Conservation (phyloP, 805 yeast species). For the Candida nonsorbophila region DNA sequence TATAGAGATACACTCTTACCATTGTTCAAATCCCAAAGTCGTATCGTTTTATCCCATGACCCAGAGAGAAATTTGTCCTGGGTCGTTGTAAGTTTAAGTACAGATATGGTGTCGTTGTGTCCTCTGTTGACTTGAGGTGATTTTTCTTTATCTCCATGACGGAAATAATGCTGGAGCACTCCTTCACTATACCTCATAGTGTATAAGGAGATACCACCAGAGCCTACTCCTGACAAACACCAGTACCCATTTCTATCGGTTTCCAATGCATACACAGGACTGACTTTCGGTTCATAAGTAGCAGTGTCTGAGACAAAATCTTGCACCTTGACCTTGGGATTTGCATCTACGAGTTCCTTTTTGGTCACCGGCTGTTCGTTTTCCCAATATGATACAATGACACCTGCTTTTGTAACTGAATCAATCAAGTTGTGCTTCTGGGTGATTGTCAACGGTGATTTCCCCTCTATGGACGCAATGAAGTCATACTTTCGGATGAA, state of each 20-base stretch:
- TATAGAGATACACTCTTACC: slow-evolving; percentile 52
- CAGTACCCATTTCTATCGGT: slow-evolving; percentile 80
- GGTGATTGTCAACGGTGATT: slow-evolving; percentile 79
- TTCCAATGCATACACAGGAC: slow-evolving; percentile 86
- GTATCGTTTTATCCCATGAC: slow-evolving; percentile 80
- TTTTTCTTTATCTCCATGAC: slow-evolving; percentile 27
- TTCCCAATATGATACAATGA: slow-evolving; percentile 85
- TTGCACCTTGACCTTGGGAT: slow-evolving; percentile 31
- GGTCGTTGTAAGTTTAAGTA: slow-evolving; percentile 52
- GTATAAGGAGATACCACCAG: slow-evolving; percentile 85
- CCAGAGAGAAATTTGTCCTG: slow-evolving; percentile 74
- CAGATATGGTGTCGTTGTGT: slow-evolving; percentile 77
- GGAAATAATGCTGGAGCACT: slow-evolving; percentile 66
- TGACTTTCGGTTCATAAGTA: slow-evolving; percentile 53
- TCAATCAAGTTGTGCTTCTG: slow-evolving; percentile 89
- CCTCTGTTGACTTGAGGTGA: slow-evolving; percentile 14
- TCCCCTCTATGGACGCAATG: slow-evolving; percentile 79
- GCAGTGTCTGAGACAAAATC: slow-evolving; percentile 34
- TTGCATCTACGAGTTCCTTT: slow-evolving; percentile 25
- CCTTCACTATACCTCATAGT: slow-evolving; percentile 84
- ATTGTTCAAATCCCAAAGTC: slow-evolving; percentile 81
- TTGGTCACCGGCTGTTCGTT: slow-evolving; percentile 79
- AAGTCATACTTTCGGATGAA: slow-evolving; percentile 87
- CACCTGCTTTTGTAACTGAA: slow-evolving; percentile 79
- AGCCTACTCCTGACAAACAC: slow-evolving; percentile 73